Conservation (phyloP, 140 eudicot genomes). For the Bidens hawaiensis region DNA sequence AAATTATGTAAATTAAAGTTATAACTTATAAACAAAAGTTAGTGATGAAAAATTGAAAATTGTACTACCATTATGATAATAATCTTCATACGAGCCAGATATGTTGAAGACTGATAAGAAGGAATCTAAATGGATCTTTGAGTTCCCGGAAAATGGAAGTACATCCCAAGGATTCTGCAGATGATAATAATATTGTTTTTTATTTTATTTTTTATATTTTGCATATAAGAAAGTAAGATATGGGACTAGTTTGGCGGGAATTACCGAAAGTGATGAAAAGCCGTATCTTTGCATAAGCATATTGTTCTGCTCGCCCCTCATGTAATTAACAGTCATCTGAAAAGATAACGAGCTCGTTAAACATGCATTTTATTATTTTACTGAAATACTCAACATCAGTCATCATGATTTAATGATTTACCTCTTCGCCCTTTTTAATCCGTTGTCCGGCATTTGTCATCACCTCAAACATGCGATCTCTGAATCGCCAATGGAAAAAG, state of each 20-base stretch:
- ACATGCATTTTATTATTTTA: no score
- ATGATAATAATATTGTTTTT: not conserved
- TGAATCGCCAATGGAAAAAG: slow-evolving; percentile 95
- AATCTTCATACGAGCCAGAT: slow-evolving; percentile 74
- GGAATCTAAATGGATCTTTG: slow-evolving; percentile 82
- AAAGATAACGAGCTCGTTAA: slow-evolving; percentile 10
- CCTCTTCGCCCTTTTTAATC: slow-evolving; percentile 89
- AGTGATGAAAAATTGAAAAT: not conserved
- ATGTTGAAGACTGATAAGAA: slow-evolving; percentile 96
- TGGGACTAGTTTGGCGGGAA: slow-evolving; percentile 7
- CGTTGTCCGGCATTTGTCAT: slow-evolving; percentile 93
- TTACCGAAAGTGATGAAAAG: slow-evolving; percentile 90
- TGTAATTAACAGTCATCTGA: slow-evolving; percentile 90
- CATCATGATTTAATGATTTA: slow-evolving; percentile 36
- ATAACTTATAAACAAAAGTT: not conserved
- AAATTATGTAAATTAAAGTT: not conserved
- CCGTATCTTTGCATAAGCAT: slow-evolving; percentile 92
- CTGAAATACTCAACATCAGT: not conserved
- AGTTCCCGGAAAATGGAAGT: slow-evolving; percentile 74
- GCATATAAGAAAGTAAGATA: not conserved
- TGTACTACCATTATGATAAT: slow-evolving; percentile 79
- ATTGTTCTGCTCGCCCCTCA: slow-evolving; percentile 58
- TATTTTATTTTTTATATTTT: not conserved
- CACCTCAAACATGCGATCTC: slow-evolving; percentile 98
- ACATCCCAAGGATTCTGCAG: slow-evolving; percentile 99